Base-by-base conservation (phyloP, 78 protist genomes). In the Speleostelium caveatum region DNA sequence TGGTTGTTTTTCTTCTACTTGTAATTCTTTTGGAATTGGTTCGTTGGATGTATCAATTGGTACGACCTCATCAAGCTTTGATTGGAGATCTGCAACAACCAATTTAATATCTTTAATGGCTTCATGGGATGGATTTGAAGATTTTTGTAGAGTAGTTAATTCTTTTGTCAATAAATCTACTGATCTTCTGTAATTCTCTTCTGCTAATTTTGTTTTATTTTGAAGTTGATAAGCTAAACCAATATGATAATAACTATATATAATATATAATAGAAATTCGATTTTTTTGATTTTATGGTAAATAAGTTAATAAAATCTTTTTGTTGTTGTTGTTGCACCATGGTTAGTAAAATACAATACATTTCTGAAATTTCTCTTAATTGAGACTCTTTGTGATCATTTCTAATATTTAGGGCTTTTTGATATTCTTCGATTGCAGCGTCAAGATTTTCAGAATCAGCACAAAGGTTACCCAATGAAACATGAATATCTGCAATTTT, bases 21-120 rank as follows among this genome's bases (percentile, higher is more conserved):
- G 60, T 19, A 80, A 41, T 36, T 62, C 87, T 26, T 78, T 78
- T 62, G 87, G 87, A 39, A 78, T 75, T 65, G 73, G 87, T 53
- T 78, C 87, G 2, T 78, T 66, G 7, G 89, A 80, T 8, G 89
- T 80, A 68, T 80, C 89, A 22, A 80, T 67, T 51, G 89, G 89
- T 17, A 58, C 42, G 5, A 80, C 89, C 41, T 80, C 89, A 68
- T 58, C 77, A 14, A 80, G 30, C 32, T 32, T 80, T 8, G 22
- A 8, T 58, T 80, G 66, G 6, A 68, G 30, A 32, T 80, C 77
- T 2, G 19, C 63, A 24, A 80, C 63, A 3, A 80, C 65, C 35
- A 36, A 38, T 72, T 80, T 80, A 4, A 80, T 28, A 55, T 80
- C 89, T 68, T 80, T 75, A 39, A 80, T 66, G 22, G 61, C 33